These are phyloP conservation scores for Filobasidium wieringae DNA, from an alignment of 768 basidiomycete species.

Conservation along the genomic window DNA sequence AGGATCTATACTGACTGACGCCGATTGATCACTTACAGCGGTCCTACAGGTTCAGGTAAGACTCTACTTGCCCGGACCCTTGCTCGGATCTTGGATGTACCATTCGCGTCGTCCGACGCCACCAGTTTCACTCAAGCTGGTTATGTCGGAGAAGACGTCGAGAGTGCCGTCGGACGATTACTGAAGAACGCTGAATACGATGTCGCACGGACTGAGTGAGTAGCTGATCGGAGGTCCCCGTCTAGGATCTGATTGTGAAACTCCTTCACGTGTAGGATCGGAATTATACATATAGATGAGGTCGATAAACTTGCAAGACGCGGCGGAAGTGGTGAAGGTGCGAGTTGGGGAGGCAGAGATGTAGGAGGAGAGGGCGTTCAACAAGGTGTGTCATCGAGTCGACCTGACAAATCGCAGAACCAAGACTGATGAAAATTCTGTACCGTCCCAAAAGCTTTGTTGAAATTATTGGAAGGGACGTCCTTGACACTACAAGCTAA, in stretches of 20 bases:
- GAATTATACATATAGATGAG: slow-evolving; percentile 94
- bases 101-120: slow-evolving; percentile 73
- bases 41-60: slow-evolving; percentile 53
- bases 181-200: slow-evolving; percentile 86
- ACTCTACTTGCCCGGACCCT: slow-evolving; percentile 81
- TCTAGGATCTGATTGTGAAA: neutral
- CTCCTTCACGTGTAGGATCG: slow-evolving; percentile 65
- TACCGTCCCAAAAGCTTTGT: slow-evolving; percentile 40
- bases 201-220: slow-evolving; percentile 66
- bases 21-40: slow-evolving; percentile 18
- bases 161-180: slow-evolving; percentile 75
- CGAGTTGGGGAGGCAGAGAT: slow-evolving; percentile 47
- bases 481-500: slow-evolving; percentile 60
- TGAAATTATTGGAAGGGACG: slow-evolving; percentile 90
- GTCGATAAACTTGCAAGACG: slow-evolving; percentile 72
- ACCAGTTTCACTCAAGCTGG: slow-evolving; percentile 76
- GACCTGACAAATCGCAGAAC: no score
- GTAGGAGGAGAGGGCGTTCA: slow-evolving; percentile 95
- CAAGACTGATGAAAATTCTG: no score
- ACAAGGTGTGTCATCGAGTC: slow-evolving; percentile 57
- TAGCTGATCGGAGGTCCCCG: neutral
- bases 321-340: slow-evolving; percentile 43
- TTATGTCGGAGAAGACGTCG: slow-evolving; percentile 91
- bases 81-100: slow-evolving; percentile 82
- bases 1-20: neutral